phyloP scores from a whole-genome alignment of 305 asterid species.

The Fraxinus sp. region DNA sequence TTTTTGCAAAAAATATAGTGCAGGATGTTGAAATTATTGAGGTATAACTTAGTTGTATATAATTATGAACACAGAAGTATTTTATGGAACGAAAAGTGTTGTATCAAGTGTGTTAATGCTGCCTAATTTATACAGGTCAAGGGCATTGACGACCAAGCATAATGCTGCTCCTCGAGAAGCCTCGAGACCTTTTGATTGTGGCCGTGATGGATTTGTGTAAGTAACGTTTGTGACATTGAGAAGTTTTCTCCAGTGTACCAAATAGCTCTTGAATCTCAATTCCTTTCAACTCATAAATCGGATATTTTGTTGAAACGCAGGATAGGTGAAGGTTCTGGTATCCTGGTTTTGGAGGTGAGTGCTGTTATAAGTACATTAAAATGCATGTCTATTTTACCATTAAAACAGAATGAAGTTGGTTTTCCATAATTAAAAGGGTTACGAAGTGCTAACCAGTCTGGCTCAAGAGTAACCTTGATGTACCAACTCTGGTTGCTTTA shows the following conservation, averaged over 20 bases:
- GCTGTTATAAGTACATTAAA: conserved; percentile 15
- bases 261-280: conserved; percentile 15
- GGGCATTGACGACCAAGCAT: conserved; percentile 83
- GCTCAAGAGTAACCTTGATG: not conserved
- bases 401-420: not conserved
- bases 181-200: conserved; percentile 90
- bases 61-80: not conserved
- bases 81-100: not conserved
- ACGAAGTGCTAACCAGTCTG: not conserved
- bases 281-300: conserved; percentile 22
- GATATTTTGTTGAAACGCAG: conserved; percentile 45
- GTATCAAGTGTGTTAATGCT: conserved; percentile 2
- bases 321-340: conserved; percentile 93
- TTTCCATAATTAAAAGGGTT: not conserved
- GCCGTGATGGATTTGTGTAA: conserved; percentile 97
- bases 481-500: not conserved
- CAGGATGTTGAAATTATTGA: not conserved
- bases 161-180: conserved; percentile 73
- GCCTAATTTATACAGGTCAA: conserved; percentile 52
- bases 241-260: not conserved
- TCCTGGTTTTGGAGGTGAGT: conserved; percentile 90
- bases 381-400: not conserved
- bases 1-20: not conserved
- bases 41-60: not conserved
- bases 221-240: conserved; percentile 28